Evolutionary conservation across 306 rosid species (phyloP).

Genomic region (Begonia loranthoides): DNA sequence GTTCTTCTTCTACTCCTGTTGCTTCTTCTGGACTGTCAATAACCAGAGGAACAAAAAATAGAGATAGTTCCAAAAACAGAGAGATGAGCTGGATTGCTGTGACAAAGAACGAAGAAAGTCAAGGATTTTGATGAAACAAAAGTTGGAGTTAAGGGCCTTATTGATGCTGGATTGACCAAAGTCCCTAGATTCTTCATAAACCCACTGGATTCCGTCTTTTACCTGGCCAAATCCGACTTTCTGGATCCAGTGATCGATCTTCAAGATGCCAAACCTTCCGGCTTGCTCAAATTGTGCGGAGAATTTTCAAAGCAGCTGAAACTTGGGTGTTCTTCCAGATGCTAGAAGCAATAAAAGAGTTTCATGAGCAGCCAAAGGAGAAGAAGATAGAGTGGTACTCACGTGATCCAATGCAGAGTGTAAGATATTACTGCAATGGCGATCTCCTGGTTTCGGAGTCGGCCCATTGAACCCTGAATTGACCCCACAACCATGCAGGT

Average conservation of each 20-base stretch:
- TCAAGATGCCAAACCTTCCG: constrained; percentile 16
- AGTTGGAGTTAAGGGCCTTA: constrained; percentile 67
- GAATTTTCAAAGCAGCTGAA: constrained; percentile 41
- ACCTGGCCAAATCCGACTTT: constrained; percentile 1
- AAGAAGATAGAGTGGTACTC: constrained; percentile 64
- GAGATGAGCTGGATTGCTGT: not conserved
- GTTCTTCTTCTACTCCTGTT: not conserved
- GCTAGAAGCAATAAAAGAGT: constrained; percentile 28
- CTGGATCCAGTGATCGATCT: constrained; percentile 56
- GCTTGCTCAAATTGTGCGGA: constrained; percentile 20
- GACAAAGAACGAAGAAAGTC: constrained; percentile 53
- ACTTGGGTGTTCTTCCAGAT: constrained; percentile 76
- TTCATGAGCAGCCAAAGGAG: constrained; percentile 57
- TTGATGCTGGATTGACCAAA: constrained; percentile 39
- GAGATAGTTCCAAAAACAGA: not conserved
- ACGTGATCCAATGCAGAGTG: constrained; percentile 30
- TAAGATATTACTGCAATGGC: constrained; percentile 56
- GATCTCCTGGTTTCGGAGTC: constrained; percentile 39
- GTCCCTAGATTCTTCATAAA: constrained; percentile 56
- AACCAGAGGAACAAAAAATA: not conserved
- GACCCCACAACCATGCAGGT: constrained; percentile 53
- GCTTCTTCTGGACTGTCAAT: too few species aligned
- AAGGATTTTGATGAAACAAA: constrained; percentile 57
- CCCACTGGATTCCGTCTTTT: constrained; percentile 16
- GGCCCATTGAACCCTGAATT: constrained; percentile 40